phyloP scores from a whole-genome alignment of 140 eudicot genomes.

The Flaveria floridana region DNA sequence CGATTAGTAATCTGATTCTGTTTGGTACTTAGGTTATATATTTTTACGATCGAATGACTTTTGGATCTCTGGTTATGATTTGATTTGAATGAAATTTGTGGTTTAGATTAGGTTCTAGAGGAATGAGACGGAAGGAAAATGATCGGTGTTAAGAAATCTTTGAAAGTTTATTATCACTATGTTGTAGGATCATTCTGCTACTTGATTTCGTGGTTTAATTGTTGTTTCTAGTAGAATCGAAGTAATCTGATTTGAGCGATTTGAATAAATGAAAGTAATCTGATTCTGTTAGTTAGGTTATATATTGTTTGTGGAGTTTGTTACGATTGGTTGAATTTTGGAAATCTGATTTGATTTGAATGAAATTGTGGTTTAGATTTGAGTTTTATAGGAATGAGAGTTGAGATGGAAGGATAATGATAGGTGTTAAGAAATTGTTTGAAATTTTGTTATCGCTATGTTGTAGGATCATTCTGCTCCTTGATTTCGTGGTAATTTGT shows the following conservation, averaged over 20 bases:
- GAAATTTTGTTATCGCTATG: no score
- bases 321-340: background rate
- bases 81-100: background rate
- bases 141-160: background rate
- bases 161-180: background rate
- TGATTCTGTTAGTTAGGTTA: background rate
- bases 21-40: no score
- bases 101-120: background rate
- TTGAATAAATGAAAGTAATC: background rate
- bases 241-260: background rate
- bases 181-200: constrained; percentile 21
- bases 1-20: background rate
- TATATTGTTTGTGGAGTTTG: constrained; percentile 2
- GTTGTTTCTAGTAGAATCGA: background rate
- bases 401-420: no score
- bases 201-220: constrained; percentile 10
- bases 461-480: background rate
- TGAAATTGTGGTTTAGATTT: background rate
- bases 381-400: no score
- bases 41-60: background rate
- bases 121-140: background rate
- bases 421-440: no score
- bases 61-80: constrained; percentile 17
- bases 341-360: constrained; percentile 8
- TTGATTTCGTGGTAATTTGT: constrained; percentile 3